phyloP scores from a whole-genome alignment of 176 grass and related monocot genomes.

The Elaeis guineensis region DNA sequence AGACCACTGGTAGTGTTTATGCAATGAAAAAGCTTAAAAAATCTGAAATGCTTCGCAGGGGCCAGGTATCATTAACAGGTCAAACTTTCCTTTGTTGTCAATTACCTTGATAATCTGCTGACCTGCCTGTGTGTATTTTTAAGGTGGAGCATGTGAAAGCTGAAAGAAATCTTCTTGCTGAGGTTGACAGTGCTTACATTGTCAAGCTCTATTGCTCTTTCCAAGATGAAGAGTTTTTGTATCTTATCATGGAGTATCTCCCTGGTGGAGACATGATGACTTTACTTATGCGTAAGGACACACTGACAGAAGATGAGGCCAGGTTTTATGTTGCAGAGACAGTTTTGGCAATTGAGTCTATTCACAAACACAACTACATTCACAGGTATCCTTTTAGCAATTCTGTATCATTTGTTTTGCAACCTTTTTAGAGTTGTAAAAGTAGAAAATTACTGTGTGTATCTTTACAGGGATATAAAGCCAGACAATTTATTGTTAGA shows the following conservation, averaged over 20 bases:
- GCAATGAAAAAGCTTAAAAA: slow-evolving; percentile 99
- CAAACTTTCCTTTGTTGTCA: too few relatives aligned
- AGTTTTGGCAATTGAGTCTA: slow-evolving; percentile 89
- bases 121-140: too few relatives aligned
- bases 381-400: slow-evolving; percentile 53
- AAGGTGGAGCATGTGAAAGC: slow-evolving; percentile 99
- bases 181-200: slow-evolving; percentile 94
- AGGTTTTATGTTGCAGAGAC: slow-evolving; percentile 97
- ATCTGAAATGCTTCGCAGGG: slow-evolving; percentile 99
- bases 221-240: slow-evolving; percentile 91
- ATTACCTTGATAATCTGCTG: too few relatives aligned
- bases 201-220: slow-evolving; percentile 97
- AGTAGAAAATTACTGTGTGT: slow-evolving; percentile 26
- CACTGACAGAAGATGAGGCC: slow-evolving; percentile 81
- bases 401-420: not conserved
- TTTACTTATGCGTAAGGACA: slow-evolving; percentile 96
- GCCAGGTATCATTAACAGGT: slow-evolving; percentile 48
- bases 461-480: slow-evolving; percentile 83
- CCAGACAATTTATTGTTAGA: slow-evolving; percentile 96
- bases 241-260: slow-evolving; percentile 99
- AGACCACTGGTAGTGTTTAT: slow-evolving; percentile 69
- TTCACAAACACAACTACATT: slow-evolving; percentile 97
- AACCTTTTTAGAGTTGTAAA: slow-evolving; percentile 7
- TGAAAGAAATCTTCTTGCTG: slow-evolving; percentile 97
- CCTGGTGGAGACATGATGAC: slow-evolving; percentile 99